Evolutionary conservation across 129 eudicot species (phyloP), one percentile per base, ranked within the genome.

Genomic region (Lactuca saligna): DNA sequence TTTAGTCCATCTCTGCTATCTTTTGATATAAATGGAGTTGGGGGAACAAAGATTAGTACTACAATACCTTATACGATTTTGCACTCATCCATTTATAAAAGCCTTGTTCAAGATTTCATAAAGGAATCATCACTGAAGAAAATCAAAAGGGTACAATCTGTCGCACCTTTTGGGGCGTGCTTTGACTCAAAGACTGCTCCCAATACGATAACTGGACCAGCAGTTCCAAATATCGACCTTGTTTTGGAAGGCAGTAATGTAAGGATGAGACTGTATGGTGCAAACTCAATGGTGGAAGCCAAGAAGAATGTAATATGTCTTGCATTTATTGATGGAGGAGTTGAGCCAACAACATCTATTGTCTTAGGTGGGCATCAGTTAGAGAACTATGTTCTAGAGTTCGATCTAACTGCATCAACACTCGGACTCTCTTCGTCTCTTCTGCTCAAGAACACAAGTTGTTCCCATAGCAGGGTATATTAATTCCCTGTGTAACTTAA

Each of bases 21-120:
- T 11, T 67, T 87, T 6, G 72, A 79, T 50, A 74, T 49, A 50
- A 65, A 81, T 0, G 90, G 92, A 33, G 2, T 58, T 14, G 90
- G 92, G 3, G 92, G 97, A 1, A 78, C 95, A 3, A 91, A 81
- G 71, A 68, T 87, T 15, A 87, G 95, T 41, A 83, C 88, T 1
- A 6, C 61, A 2, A 15, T 14, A 3, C 86, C 86, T 9, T 82
- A 75, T 34, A 86, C 95, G 8, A 32, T 50, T 3, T 54, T 90
- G 60, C 81, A 76, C 0, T 56, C 81, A 0, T 20, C 81, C 3
- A 84, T 90, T 5, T 87, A 84, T 50, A 74, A 81, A 17, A 75
- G 76, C 4, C 35, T 89, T 25, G 80, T 84, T 58, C 63, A 25
- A 17, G 77, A 65, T 12, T 84, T 78, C 17, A 39, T 41, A 5